Conservation (phyloP, 495 filamentous ascomycete species). For the Xylaria sp. region DNA sequence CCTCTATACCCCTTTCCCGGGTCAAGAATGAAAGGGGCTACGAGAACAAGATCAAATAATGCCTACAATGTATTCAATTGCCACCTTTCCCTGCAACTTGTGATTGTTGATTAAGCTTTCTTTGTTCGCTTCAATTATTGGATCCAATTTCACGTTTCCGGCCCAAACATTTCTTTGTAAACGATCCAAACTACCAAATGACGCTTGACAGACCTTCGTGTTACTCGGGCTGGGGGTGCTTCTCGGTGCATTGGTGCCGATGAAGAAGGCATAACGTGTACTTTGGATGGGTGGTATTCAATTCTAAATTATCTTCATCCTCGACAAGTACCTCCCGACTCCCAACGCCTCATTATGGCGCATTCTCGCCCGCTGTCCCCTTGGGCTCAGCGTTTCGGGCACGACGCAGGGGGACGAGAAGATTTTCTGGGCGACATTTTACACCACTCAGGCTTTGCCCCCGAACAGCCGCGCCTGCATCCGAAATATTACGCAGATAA, state of each 20-base stretch:
- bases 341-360: neutral
- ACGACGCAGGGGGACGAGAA: neutral
- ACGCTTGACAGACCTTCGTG: neutral
- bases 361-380: neutral
- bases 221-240: neutral
- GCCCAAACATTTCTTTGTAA: neutral
- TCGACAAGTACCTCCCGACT: neutral
- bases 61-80: neutral
- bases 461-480: neutral
- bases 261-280: neutral
- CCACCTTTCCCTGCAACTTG: neutral
- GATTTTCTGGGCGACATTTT: neutral
- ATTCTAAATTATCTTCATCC: neutral
- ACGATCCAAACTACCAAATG: neutral
- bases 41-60: neutral
- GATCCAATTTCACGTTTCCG: neutral
- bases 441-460: slow-evolving; percentile 1
- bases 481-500: slow-evolving; percentile 9
- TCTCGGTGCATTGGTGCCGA: neutral
- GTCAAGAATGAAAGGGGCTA: neutral
- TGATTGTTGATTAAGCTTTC: neutral
- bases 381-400: slow-evolving; percentile 14
- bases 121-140: neutral
- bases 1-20: neutral
- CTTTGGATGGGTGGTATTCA: neutral